Conservation (phyloP, 169 alveolate genomes). For the Eimeria nieschulzi region DNA sequence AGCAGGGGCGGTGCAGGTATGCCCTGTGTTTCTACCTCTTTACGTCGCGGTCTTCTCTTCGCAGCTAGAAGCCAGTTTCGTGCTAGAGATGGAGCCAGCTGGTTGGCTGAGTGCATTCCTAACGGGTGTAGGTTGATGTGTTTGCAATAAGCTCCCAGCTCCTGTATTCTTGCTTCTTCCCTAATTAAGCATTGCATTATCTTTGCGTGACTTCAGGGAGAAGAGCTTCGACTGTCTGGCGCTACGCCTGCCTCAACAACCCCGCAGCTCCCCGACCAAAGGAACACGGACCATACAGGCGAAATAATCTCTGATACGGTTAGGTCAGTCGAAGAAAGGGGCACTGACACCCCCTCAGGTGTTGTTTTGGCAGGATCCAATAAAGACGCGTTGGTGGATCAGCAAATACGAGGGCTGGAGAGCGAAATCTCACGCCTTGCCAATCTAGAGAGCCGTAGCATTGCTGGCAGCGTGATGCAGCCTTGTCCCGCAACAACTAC, state of each 20-base stretch:
- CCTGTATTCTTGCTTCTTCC: neutral
- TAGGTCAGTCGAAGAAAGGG: too few relatives aligned
- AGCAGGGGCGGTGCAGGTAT: neutral
- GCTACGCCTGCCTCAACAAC: neutral
- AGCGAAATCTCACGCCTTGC: slow-evolving; percentile 18
- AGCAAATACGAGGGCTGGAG: slow-evolving; percentile 21
- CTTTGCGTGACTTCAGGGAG: slow-evolving; percentile 2
- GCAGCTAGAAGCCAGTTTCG: neutral
- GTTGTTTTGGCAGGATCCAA: too few relatives aligned
- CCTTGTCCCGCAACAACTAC: slow-evolving; percentile 43
- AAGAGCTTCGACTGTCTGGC: slow-evolving; percentile 13
- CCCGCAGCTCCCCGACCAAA: too few relatives aligned
- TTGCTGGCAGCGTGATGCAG: slow-evolving; percentile 18
- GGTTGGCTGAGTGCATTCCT: neutral
- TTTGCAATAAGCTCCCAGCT: neutral
- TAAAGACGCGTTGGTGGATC: neutral
- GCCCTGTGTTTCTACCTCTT: neutral
- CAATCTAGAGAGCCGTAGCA: slow-evolving; percentile 19
- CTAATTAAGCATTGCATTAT: too few relatives aligned
- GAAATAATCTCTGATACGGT: too few relatives aligned
- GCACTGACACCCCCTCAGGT: too few relatives aligned
- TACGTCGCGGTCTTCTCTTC: neutral
- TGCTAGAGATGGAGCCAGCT: neutral
- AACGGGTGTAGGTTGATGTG: neutral
- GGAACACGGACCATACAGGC: too few relatives aligned